Percentiles rank a stretch among this genome's conserved stretches.
These are phyloP conservation scores for Aspergillus floridensis DNA, from an alignment of 2,329 filamentous ascomycete genomes.

Conservation along the genomic window DNA sequence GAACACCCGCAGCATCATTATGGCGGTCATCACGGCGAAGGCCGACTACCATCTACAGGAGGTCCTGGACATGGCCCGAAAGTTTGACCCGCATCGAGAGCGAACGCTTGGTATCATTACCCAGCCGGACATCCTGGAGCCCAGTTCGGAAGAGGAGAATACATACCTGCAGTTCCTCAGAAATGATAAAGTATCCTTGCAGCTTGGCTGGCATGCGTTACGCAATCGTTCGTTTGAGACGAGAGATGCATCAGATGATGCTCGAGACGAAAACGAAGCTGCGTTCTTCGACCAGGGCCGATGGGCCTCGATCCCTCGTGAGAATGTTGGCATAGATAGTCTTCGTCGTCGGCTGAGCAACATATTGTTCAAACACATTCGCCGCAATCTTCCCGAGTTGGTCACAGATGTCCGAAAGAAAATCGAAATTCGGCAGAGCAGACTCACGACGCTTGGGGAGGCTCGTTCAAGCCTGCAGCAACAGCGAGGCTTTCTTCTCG, in stretches of 20 bases:
- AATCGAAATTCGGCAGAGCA: constrained; percentile 32
- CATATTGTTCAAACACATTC: constrained; percentile 32
- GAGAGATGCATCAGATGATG: constrained; percentile 19
- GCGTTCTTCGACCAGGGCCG: constrained; percentile 33
- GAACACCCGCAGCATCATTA: constrained; percentile 58
- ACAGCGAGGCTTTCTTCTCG: constrained; percentile 29
- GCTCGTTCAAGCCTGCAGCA: constrained; percentile 24
- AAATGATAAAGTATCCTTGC: constrained; percentile 43
- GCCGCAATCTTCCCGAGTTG: constrained; percentile 35
- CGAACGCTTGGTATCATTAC: constrained; percentile 49
- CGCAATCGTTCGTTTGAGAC: constrained; percentile 46
- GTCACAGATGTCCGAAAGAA: constrained; percentile 36
- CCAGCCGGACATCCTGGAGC: constrained; percentile 43
- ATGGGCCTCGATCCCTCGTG: constrained; percentile 26
- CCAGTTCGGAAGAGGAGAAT: constrained; percentile 36
- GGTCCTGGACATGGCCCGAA: constrained; percentile 50
- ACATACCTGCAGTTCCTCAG: constrained; percentile 36
- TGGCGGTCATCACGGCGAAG: constrained; percentile 54
- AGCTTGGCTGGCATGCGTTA: constrained; percentile 52
- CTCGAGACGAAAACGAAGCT: constrained; percentile 32
- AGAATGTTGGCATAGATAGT: constrained; percentile 32
- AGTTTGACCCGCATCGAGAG: constrained; percentile 29
- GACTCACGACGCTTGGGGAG: constrained; percentile 24
- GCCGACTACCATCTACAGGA: constrained; percentile 57
- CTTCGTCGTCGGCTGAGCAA: constrained; percentile 40